Conservation (phyloP, 768 basidiomycete genomes). For the Tulasnella sp. region DNA sequence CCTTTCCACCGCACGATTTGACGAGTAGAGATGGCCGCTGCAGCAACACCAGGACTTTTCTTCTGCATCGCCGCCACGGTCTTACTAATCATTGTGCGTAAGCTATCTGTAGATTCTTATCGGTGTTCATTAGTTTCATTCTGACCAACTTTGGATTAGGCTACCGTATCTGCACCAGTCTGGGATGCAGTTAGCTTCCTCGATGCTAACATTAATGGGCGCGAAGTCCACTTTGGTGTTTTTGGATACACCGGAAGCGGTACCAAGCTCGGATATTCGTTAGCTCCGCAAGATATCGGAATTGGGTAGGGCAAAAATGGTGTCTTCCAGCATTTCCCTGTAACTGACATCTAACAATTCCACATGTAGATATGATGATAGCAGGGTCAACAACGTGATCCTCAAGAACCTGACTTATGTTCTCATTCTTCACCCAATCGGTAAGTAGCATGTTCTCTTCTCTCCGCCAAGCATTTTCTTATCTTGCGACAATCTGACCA, state of each 20-base stretch:
- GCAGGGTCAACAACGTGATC: conserved; percentile 36
- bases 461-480: conserved; percentile 17
- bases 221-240: conserved; percentile 48
- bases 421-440: conserved; percentile 71
- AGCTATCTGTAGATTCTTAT: conserved; percentile 7
- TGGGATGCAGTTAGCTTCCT: conserved; percentile 64
- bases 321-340: too few species aligned
- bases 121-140: background rate
- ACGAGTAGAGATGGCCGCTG: too few species aligned
- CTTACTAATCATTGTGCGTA: conserved; percentile 53
- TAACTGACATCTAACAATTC: too few species aligned
- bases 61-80: conserved; percentile 59
- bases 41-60: conserved; percentile 57
- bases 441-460: conserved; percentile 30
- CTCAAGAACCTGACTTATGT: conserved; percentile 59
- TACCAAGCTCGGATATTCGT: conserved; percentile 43
- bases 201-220: conserved; percentile 32
- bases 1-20: too few species aligned
- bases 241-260: conserved; percentile 58
- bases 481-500: conserved; percentile 13
- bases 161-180: conserved; percentile 58
- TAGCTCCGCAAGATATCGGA: conserved; percentile 11
- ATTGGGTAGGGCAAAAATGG: too few species aligned
- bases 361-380: conserved; percentile 30
- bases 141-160: conserved; percentile 28